Evolutionary conservation across 495 filamentous ascomycete genomes (phyloP).

Genomic region (Entonaema liquescens): DNA sequence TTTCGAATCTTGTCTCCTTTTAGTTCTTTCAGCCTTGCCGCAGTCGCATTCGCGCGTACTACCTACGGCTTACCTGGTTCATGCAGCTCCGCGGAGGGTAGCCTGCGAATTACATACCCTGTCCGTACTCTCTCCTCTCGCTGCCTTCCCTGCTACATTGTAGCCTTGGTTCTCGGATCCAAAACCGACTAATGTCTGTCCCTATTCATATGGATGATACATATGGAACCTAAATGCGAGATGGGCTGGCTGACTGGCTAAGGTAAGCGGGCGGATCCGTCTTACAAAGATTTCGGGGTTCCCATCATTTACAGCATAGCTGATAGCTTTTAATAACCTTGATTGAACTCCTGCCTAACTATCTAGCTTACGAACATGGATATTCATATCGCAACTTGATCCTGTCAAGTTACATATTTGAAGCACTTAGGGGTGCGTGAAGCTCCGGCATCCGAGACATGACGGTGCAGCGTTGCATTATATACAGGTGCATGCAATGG

Average conservation of each 20-base stretch:
- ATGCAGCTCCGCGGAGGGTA: constrained; percentile 17
- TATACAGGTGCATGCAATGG: not conserved
- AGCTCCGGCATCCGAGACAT: not conserved
- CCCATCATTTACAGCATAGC: constrained; percentile 13
- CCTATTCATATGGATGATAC: constrained; percentile 11
- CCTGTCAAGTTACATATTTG: not conserved
- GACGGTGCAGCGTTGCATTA: not conserved
- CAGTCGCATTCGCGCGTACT: constrained; percentile 24
- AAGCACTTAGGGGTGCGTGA: not conserved
- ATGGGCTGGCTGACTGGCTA: constrained; percentile 27
- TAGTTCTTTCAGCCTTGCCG: constrained; percentile 27
- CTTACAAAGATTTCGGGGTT: constrained; percentile 13
- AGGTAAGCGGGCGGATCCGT: constrained; percentile 27
- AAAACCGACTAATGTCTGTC: constrained; percentile 6
- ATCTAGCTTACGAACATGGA: not conserved
- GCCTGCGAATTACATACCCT: constrained; percentile 19
- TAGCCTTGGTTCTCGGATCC: constrained; percentile 9
- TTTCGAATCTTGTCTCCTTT: constrained; percentile 6
- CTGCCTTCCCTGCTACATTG: not conserved
- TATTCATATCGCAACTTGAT: not conserved
- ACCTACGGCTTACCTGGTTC: not conserved
- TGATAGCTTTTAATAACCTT: not conserved
- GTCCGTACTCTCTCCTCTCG: constrained; percentile 4
- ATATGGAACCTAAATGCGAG: constrained; percentile 4
- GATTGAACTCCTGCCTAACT: not conserved